These are phyloP conservation scores for apple (Malus domestica) DNA, from an alignment of 306 rosid genomes.

Conservation along the genomic window ASM211411v1 NC_041800.1:27291733-27292232, in stretches of 20 bases:
- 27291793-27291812: no score
- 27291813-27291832: no score
- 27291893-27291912: background rate
- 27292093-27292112: conserved; percentile 24
- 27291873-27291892: background rate
- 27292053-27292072: conserved; percentile 3
- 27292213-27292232: background rate
- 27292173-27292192: background rate
- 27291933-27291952: background rate
- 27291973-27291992: background rate
- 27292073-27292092: background rate
- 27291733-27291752: no score
- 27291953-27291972: background rate
- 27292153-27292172: background rate
- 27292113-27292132: conserved; percentile 35
- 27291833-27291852: no score
- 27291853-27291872: background rate
- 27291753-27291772: no score
- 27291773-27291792: no score
- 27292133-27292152: background rate
- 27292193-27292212: background rate
- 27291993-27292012: background rate
- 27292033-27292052: conserved; percentile 7
- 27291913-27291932: background rate
- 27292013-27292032: background rate